Conservation (phyloP, 1,284 basidiomycete genomes). For the Tremellales sp. region DNA sequence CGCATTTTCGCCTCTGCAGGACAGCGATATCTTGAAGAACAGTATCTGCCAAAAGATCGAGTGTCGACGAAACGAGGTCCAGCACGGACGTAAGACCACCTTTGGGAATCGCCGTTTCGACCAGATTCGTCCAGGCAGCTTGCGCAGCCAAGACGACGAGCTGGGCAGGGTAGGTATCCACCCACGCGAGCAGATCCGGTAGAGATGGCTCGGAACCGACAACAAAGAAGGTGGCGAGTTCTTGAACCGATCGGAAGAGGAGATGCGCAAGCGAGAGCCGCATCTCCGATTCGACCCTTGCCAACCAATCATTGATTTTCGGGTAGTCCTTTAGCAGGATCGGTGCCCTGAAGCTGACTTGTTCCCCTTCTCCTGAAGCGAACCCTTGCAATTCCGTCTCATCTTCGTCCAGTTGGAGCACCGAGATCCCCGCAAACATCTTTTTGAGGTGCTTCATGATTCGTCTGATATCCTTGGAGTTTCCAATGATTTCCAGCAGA, state of each 20-base stretch:
- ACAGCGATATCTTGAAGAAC: slow-evolving; percentile 84
- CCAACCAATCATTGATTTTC: slow-evolving; percentile 99
- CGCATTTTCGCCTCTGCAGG: slow-evolving; percentile 92
- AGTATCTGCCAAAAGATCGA: slow-evolving; percentile 92
- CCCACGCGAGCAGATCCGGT: slow-evolving; percentile 78
- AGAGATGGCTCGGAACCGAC: slow-evolving; percentile 47
- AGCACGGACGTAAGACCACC: slow-evolving; percentile 61
- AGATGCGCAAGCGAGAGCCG: slow-evolving; percentile 71
- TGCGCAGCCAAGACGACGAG: slow-evolving; percentile 91
- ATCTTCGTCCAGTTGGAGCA: slow-evolving; percentile 83
- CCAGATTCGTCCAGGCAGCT: slow-evolving; percentile 85
- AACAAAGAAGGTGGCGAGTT: slow-evolving; percentile 70
- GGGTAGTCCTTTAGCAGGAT: slow-evolving; percentile 87
- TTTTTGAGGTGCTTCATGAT: slow-evolving; percentile 99
- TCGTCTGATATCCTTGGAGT: slow-evolving; percentile 95
- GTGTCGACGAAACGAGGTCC: slow-evolving; percentile 70
- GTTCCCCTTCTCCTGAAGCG: slow-evolving; percentile 91
- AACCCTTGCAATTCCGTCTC: slow-evolving; percentile 70
- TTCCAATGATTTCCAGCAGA: slow-evolving; percentile 96
- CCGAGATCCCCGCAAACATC: slow-evolving; percentile 98
- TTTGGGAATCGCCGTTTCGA: slow-evolving; percentile 68
- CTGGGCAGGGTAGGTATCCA: slow-evolving; percentile 90
- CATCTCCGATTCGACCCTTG: slow-evolving; percentile 90
- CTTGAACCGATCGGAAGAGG: slow-evolving; percentile 38
- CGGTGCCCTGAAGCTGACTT: slow-evolving; percentile 76